Evolutionary conservation across 2,329 filamentous ascomycete species (phyloP).

Genomic region (Leptodontidium sp.): DNA sequence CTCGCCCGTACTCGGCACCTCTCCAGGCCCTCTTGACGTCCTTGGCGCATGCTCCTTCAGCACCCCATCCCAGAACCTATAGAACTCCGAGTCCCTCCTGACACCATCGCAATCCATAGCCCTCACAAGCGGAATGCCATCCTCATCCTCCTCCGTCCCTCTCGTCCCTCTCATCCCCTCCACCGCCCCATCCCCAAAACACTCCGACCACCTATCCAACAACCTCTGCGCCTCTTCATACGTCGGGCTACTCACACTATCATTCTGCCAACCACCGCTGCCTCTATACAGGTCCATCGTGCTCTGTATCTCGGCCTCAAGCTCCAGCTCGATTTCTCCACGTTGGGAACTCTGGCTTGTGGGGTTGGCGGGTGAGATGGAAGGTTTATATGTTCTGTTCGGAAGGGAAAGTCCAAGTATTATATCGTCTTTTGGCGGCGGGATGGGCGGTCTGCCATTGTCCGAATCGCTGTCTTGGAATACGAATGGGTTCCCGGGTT

Average conservation of each 20-base stretch:
- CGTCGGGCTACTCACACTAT: slow-evolving; percentile 10
- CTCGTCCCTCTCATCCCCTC: background rate
- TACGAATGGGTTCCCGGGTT: background rate
- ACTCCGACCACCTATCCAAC: slow-evolving; percentile 25
- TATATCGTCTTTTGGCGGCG: slow-evolving; percentile 1
- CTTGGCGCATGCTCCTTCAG: slow-evolving; percentile 19
- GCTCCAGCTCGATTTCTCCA: background rate
- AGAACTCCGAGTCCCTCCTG: slow-evolving; percentile 22
- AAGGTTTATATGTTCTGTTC: slow-evolving; percentile 9
- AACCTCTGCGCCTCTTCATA: slow-evolving; percentile 12
- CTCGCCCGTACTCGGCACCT: background rate
- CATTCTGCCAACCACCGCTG: background rate
- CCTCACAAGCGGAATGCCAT: background rate
- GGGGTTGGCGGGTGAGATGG: background rate
- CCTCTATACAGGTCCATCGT: background rate
- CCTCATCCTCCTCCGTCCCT: background rate
- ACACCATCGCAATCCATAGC: background rate
- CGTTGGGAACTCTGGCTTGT: background rate
- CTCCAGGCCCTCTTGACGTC: background rate
- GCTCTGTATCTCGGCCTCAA: background rate
- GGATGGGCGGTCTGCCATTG: background rate
- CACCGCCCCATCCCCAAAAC: slow-evolving; percentile 2
- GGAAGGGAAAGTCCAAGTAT: background rate
- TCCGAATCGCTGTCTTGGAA: slow-evolving; percentile 13
- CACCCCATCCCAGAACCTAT: slow-evolving; percentile 26